Evolutionary conservation across 164 flowering plant genomes (phyloP).

Genomic region (Buxus sempervirens): DNA sequence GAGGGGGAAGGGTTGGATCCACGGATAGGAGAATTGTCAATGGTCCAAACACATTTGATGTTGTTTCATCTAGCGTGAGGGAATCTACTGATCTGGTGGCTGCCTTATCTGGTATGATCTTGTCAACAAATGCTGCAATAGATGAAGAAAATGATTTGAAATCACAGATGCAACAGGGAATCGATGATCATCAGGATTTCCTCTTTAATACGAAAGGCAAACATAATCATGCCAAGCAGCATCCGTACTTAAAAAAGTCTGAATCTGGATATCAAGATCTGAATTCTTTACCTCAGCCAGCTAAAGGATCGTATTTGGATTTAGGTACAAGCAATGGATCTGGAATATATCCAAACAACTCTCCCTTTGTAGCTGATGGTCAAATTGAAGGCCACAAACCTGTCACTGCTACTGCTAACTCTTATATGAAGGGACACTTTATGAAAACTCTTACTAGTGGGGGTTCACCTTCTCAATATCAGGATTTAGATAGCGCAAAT

Average conservation of each 20-base stretch:
- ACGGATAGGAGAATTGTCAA: slow-evolving; percentile 45
- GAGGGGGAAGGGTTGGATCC: slow-evolving; percentile 48
- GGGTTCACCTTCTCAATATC: slow-evolving; percentile 50
- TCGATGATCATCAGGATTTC: slow-evolving; percentile 35
- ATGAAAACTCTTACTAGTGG: slow-evolving; percentile 31
- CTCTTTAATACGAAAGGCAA: slow-evolving; percentile 45
- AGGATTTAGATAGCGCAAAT: slow-evolving; percentile 35
- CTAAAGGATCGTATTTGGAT: slow-evolving; percentile 29
- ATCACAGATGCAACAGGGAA: slow-evolving; percentile 39
- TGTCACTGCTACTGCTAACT: slow-evolving; percentile 26
- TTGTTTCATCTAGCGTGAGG: slow-evolving; percentile 33
- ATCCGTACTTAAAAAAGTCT: slow-evolving; percentile 36
- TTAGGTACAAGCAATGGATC: slow-evolving; percentile 35
- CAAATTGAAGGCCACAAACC: slow-evolving; percentile 32
- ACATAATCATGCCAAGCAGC: slow-evolving; percentile 38
- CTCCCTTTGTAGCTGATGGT: slow-evolving; percentile 31
- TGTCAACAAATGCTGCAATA: slow-evolving; percentile 38
- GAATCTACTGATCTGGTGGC: slow-evolving; percentile 53
- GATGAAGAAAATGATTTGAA: slow-evolving; percentile 41
- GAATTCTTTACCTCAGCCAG: slow-evolving; percentile 29
- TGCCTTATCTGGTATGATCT: slow-evolving; percentile 71
- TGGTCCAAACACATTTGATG: slow-evolving; percentile 39
- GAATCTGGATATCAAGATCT: slow-evolving; percentile 30
- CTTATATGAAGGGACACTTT: slow-evolving; percentile 37
- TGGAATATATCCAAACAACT: slow-evolving; percentile 25